Percentiles rank a stretch among this genome's conserved stretches.
phyloP scores from a whole-genome alignment of 441 rosid genomes.

The Biscutella laevigata region DNA sequence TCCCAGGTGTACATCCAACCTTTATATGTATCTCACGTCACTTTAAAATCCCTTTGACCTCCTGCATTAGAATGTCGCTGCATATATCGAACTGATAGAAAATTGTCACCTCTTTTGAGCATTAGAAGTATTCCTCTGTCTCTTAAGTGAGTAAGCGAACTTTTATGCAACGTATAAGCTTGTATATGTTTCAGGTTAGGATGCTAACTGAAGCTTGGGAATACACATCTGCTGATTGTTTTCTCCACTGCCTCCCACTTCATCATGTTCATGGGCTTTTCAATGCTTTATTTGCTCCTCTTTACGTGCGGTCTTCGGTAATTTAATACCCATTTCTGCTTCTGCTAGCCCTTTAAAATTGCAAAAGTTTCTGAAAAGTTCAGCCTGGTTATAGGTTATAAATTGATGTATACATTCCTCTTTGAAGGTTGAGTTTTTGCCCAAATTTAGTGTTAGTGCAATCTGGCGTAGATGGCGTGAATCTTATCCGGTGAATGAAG shows the following conservation, averaged over 20 bases:
- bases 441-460: conserved; percentile 88
- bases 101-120: neutral
- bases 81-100: neutral
- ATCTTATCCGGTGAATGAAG: conserved; percentile 57
- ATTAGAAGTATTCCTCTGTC: conserved; percentile 1
- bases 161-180: conserved; percentile 2
- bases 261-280: conserved; percentile 99
- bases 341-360: conserved; percentile 7
- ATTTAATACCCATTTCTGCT: conserved; percentile 7
- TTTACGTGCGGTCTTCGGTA: conserved; percentile 79
- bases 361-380: neutral
- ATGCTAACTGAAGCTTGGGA: conserved; percentile 88
- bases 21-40: neutral
- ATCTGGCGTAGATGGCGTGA: conserved; percentile 93
- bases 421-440: conserved; percentile 87
- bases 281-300: conserved; percentile 80
- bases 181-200: conserved; percentile 51
- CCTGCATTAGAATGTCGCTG: neutral
- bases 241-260: conserved; percentile 89
- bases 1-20: conserved; percentile 54
- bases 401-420: conserved; percentile 13
- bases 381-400: conserved; percentile 9
- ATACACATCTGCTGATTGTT: conserved; percentile 66
- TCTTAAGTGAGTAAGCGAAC: conserved; percentile 4
- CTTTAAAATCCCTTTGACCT: neutral